phyloP scores from a whole-genome alignment of 2,329 filamentous ascomycete species.

The Pseudogymnoascus sp. region DNA sequence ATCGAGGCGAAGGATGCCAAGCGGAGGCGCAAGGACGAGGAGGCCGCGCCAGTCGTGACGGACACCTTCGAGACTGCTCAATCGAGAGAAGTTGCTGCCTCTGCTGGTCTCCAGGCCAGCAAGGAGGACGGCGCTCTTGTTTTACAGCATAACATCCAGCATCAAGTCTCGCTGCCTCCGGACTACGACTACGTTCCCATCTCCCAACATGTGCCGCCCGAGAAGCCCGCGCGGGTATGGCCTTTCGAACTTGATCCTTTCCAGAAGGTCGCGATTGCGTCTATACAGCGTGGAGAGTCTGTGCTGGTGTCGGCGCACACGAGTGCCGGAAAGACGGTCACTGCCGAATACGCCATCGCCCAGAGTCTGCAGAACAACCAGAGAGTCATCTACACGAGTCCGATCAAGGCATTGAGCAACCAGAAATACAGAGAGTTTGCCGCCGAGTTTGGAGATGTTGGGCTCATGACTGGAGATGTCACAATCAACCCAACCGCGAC shows the following conservation, averaged over 20 bases:
- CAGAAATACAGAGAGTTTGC: slow-evolving; percentile 98
- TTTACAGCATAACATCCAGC: slow-evolving; percentile 93
- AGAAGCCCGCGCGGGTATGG: slow-evolving; percentile 74
- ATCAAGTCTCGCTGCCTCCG: slow-evolving; percentile 90
- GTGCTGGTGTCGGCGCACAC: slow-evolving; percentile 96
- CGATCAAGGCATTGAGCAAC: slow-evolving; percentile 97
- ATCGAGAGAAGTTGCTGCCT: slow-evolving; percentile 76
- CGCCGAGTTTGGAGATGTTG: slow-evolving; percentile 91
- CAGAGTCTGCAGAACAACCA: slow-evolving; percentile 97
- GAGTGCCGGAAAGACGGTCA: slow-evolving; percentile 94
- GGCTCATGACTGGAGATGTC: slow-evolving; percentile 97
- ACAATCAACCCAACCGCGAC: slow-evolving; percentile 98
- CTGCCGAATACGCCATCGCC: slow-evolving; percentile 95
- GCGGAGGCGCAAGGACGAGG: slow-evolving; percentile 58
- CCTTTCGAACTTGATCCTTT: slow-evolving; percentile 94
- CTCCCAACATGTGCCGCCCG: slow-evolving; percentile 84
- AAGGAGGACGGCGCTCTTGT: slow-evolving; percentile 52
- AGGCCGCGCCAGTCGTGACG: slow-evolving; percentile 71
- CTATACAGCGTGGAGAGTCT: slow-evolving; percentile 93
- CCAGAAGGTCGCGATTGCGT: slow-evolving; percentile 88
- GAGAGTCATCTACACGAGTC: slow-evolving; percentile 97
- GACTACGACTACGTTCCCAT: slow-evolving; percentile 94
- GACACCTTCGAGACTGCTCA: slow-evolving; percentile 94
- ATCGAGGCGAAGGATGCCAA: slow-evolving; percentile 41
- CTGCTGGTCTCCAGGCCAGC: slow-evolving; percentile 24